Percentiles rank a stretch among this genome's conserved stretches.
Conservation (phyloP, 202 grass and related monocot genomes). For the Musa balbisiana region DNA sequence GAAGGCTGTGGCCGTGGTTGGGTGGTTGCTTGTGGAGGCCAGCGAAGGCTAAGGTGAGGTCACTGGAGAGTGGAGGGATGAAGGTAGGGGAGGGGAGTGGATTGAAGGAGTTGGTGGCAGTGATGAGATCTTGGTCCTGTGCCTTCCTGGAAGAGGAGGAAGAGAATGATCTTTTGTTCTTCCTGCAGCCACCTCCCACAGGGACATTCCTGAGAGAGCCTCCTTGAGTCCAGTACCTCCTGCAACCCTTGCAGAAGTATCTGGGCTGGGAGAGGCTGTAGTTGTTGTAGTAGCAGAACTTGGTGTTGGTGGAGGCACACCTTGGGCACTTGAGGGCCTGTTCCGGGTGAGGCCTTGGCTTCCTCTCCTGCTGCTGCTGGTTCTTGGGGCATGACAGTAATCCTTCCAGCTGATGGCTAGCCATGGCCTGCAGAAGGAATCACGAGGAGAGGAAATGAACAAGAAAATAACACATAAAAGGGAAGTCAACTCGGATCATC, state of each 20-base stretch:
- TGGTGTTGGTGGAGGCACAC: constrained; percentile 19
- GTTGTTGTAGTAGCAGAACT: constrained; percentile 27
- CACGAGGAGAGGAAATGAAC: background rate
- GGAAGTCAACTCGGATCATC: too few relatives aligned
- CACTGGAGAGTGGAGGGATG: constrained; percentile 6
- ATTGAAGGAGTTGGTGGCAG: background rate
- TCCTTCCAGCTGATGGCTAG: constrained; percentile 13
- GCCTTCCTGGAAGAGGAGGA: constrained; percentile 9
- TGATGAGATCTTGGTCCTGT: background rate
- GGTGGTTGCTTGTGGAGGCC: background rate
- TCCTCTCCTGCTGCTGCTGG: constrained; percentile 14
- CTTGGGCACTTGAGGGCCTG: constrained; percentile 22
- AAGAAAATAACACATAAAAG: too few relatives aligned
- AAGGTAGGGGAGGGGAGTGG: background rate
- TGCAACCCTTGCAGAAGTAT: constrained; percentile 23
- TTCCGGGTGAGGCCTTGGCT: constrained; percentile 11
- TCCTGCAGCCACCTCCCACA: constrained; percentile 18
- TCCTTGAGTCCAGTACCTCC: constrained; percentile 25
- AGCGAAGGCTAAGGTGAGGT: constrained; percentile 9
- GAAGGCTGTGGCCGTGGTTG: constrained; percentile 2
- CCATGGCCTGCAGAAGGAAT: background rate
- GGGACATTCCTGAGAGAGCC: constrained; percentile 21
- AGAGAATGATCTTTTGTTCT: constrained; percentile 15
- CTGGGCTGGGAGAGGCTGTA: constrained; percentile 23
- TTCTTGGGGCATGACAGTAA: constrained; percentile 2